Conservation (phyloP, 768 basidiomycete genomes). For the Tricholoma terreum region DNA sequence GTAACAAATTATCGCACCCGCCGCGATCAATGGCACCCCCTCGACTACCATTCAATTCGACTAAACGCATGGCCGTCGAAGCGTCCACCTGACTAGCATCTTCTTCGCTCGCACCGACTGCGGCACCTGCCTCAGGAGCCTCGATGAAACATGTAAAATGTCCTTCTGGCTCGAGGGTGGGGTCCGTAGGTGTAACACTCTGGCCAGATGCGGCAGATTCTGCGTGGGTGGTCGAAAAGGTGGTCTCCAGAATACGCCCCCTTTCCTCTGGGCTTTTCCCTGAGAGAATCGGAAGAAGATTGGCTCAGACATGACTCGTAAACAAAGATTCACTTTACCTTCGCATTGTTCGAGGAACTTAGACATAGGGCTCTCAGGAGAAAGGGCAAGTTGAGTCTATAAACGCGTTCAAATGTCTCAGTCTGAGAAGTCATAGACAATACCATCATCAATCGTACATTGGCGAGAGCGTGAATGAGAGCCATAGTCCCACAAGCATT, state of each 20-base stretch:
- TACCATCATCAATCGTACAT: constrained; percentile 42
- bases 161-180: constrained; percentile 59
- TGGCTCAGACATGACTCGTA: not conserved
- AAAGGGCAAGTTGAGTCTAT: constrained; percentile 42
- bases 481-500: constrained; percentile 92
- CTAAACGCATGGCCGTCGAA: constrained; percentile 26
- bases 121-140: constrained; percentile 39
- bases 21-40: constrained; percentile 81
- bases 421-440: not conserved
- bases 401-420: not conserved
- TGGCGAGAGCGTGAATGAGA: constrained; percentile 77
- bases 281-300: constrained; percentile 18
- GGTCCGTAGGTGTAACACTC: constrained; percentile 54
- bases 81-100: not conserved
- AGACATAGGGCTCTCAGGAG: constrained; percentile 56
- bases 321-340: not conserved
- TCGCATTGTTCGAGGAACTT: constrained; percentile 64
- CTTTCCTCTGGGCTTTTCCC: constrained; percentile 72
- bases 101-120: not conserved
- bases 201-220: constrained; percentile 71
- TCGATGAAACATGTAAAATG: constrained; percentile 89
- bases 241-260: constrained; percentile 70
- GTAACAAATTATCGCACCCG: constrained; percentile 52
- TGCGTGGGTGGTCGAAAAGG: constrained; percentile 77
- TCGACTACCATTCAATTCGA: constrained; percentile 85